Base-by-base conservation (phyloP, 2,329 filamentous ascomycete species). In the Fusarium bulbicola region DNA sequence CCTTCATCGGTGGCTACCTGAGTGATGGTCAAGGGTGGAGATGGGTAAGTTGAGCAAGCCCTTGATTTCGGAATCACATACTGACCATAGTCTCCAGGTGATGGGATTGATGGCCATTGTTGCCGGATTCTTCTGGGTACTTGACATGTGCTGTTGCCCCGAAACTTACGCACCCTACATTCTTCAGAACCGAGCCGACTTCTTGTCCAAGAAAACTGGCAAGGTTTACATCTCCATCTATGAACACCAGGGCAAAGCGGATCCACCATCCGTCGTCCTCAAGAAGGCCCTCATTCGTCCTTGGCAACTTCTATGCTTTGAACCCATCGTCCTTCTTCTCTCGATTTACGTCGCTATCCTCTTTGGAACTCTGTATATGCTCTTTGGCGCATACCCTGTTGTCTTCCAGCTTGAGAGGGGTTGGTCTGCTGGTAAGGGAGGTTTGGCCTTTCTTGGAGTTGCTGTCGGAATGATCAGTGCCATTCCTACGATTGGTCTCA, bases 291-390 rank as follows among this genome's bases (percentile, higher is more conserved):
- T 92, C 13, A 81, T 85, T 39, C 86, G 91, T 4, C 91, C 91
- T 1, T 91, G 89, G 89, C 80, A 90, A 32, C 82, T 93, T 9
- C 84, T 93, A 2, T 89, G 92, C 81, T 81, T 81, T 37, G 91
- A 93, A 73, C 91, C 91, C 5, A 92, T 93, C 67, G 89, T 92
- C 20, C 79, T 92, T 20, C 82, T 92, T 7, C 83, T 90, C 4
- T 88, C 86, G 3, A 82, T 92, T 14, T 93, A 92, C 81, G 88
- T 90, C 81, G 88, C 89, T 54, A 90, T 87, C 53, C 77, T 88
- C 46, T 88, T 87, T 67, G 85, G 85, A 21, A 88, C 86, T 0
- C 79, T 89, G 2, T 90, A 89, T 77, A 84, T 89, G 79, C 81
- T 87, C 37, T 89, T 89, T 61, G 85, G 82, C 18, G 87, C 86